Evolutionary conservation across 345 rosid genomes (phyloP), one percentile per base, ranked within the genome.

Genomic region (Pistacia vera): DNA sequence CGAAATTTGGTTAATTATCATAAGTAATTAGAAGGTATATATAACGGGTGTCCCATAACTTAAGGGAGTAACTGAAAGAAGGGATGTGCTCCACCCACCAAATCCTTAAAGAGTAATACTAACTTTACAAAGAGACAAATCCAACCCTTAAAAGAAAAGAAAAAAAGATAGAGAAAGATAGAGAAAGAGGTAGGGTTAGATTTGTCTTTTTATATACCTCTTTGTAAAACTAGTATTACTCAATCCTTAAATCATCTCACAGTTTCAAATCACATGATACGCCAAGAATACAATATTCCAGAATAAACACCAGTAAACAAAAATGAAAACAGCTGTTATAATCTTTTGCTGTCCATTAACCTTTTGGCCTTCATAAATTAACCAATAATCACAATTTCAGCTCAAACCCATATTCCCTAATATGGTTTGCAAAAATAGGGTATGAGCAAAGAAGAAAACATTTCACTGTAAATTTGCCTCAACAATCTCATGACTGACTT

Each of bases 331-430:
- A 64, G 36, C 33, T 65, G 71, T 38, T 36, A 55, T 28, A 28
- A 46, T 22, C 5, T 18, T 72, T 61, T 22, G 63, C 28, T 44
- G 30, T 54, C 38, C 54, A 65, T 54, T 14, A 73, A 63, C 60
- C 68, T 63, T 63, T 52, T 12, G 41, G 56, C 71, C 59, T 55
- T 16, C 55, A 65, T 66, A 35, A 52, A 63, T 52, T 52, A 65
- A 65, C 57, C 84, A 81, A 80, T 80, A 74, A 66, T 66, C 65
- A 75, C 72, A 66, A 25, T 14, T 66, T 28, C 22, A 41, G 66
- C 72, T 75, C 72, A 57, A 67, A 66, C 72, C 66, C 72, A 67
- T 46, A 25, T 8, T 60, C 68, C 22, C 41, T 57, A 63, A 30
- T 14, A 25, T 75, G 72, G 63, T 64, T 35, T 28, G 44, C 71